A percentile compares a stretch with the other conserved stretches of the same genome.
phyloP scores from a whole-genome alignment of 805 yeast species.

The Lipomyces japonicus region DNA sequence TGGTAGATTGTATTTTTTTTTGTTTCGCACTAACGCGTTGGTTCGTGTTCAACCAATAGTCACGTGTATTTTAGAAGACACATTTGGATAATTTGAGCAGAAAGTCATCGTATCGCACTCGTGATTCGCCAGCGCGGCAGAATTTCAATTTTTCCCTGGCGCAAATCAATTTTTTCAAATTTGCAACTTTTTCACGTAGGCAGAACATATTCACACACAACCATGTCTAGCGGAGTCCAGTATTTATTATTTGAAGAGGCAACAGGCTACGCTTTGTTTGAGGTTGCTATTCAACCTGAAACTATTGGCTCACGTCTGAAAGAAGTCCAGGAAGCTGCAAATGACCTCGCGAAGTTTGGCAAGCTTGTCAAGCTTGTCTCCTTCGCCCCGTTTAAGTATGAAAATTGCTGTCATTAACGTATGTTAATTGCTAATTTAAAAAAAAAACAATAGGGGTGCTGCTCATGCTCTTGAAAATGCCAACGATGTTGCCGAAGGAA shows the following conservation, averaged over 20 bases:
- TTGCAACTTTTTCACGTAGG: background rate
- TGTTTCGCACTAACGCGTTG: background rate
- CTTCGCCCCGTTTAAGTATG: constrained; percentile 85
- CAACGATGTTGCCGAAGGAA: constrained; percentile 85
- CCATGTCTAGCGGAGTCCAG: constrained; percentile 50
- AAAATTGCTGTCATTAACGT: background rate
- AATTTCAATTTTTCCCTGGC: too few species aligned
- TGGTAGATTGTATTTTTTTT: background rate
- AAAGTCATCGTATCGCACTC: too few species aligned
- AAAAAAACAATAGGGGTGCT: constrained; percentile 57
- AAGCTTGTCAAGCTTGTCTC: constrained; percentile 90
- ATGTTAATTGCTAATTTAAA: background rate
- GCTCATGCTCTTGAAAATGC: constrained; percentile 99
- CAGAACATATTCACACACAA: background rate
- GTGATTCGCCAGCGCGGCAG: too few species aligned
- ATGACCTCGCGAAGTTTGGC: constrained; percentile 80
- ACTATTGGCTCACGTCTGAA: constrained; percentile 84
- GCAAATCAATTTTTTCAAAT: too few species aligned
- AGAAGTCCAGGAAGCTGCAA: constrained; percentile 89
- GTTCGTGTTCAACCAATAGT: too few species aligned
- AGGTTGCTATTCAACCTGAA: constrained; percentile 90
- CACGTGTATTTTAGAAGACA: too few species aligned
- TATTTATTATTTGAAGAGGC: constrained; percentile 96
- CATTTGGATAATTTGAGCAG: too few species aligned
- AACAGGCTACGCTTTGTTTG: constrained; percentile 95